phyloP scores from a whole-genome alignment of 257 asterid species.

The Scutellaria galericulata region DNA sequence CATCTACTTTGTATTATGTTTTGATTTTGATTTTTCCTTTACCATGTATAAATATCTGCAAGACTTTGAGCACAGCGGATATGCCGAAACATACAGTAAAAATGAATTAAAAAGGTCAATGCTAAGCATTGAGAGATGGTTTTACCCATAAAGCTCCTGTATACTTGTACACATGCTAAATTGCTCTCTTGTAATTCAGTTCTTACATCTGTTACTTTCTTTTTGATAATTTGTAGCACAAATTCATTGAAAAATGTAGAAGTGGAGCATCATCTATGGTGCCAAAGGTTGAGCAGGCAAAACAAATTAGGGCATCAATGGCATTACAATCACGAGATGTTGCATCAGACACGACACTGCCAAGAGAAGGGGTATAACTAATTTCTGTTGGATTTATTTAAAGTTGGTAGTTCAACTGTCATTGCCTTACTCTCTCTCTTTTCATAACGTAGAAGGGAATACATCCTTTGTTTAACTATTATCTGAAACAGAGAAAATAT shows the following conservation, averaged over 20 bases:
- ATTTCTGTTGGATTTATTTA: slow-evolving; percentile 27
- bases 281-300: slow-evolving; percentile 93
- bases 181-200: slow-evolving; percentile 30
- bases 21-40: slow-evolving; percentile 2
- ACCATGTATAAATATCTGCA: background rate
- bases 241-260: slow-evolving; percentile 95
- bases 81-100: slow-evolving; percentile 18
- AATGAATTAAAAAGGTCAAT: background rate
- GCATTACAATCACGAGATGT: slow-evolving; percentile 61
- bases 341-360: slow-evolving; percentile 57
- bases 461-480: slow-evolving; percentile 22
- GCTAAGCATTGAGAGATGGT: slow-evolving; percentile 17
- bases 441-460: slow-evolving; percentile 30
- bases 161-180: slow-evolving; percentile 17
- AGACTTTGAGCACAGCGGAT: slow-evolving; percentile 14
- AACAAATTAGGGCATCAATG: slow-evolving; percentile 68
- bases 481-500: background rate
- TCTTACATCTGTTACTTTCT: slow-evolving; percentile 36
- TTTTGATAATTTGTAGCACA: slow-evolving; percentile 66
- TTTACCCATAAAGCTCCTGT: slow-evolving; percentile 24
- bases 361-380: slow-evolving; percentile 62
- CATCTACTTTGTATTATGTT: slow-evolving; percentile 11
- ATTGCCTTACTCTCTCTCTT: slow-evolving; percentile 14
- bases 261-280: slow-evolving; percentile 83
- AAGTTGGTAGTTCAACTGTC: slow-evolving; percentile 30